Evolutionary conservation across 2,329 filamentous ascomycete genomes (phyloP), one percentile per base, ranked within the genome.

Genomic region (Neoarthrinium moseri): DNA sequence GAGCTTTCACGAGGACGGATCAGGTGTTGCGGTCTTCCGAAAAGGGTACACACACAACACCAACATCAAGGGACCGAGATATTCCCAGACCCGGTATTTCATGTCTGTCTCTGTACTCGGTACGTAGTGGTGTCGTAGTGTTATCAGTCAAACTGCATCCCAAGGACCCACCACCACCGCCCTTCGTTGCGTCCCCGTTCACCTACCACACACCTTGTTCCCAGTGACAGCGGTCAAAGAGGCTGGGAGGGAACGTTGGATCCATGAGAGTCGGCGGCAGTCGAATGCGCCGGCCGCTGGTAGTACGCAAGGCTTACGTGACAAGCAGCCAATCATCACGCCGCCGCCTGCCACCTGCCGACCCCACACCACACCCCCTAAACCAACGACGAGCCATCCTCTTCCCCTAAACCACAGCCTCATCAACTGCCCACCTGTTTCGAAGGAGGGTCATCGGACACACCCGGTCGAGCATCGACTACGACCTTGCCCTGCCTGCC

Each of bases 331-430:
- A 43, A 33, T 43, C 39, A 43, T 15, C 27, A 33, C 29, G 37
- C 39, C 18, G 18, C 11, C 29, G 33, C 23, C 29, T 32, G 29
- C 27, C 39, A 43, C 39, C 21, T 33, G 32, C 22, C n/a, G 41
- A 27, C 21, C 41, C 33, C 41, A 24, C 35, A 23, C 20, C 7
- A 17, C 24, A 34, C 18, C 43, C 33, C 33, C 13, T 18, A 38
- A 27, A 29, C 22, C 54, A 48, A 51, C 59, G 51, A 61, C 61
- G 55, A 61, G 61, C 59, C 54, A 51, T 56, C 53, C 54, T 37
- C 38, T 50, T 45, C 49, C 37, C 43, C 49, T 43, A 51, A 30
- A 24, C 35, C 48, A 47, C 46, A 48, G 48, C 51, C 56, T 54
- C 49, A 41, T 45, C 51, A 51, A 32, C 49, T 51, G 46, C 51